Base-by-base conservation (phyloP, 192 early-diverging fungal species). In the Jimgerdemannia lactiflua region DNA sequence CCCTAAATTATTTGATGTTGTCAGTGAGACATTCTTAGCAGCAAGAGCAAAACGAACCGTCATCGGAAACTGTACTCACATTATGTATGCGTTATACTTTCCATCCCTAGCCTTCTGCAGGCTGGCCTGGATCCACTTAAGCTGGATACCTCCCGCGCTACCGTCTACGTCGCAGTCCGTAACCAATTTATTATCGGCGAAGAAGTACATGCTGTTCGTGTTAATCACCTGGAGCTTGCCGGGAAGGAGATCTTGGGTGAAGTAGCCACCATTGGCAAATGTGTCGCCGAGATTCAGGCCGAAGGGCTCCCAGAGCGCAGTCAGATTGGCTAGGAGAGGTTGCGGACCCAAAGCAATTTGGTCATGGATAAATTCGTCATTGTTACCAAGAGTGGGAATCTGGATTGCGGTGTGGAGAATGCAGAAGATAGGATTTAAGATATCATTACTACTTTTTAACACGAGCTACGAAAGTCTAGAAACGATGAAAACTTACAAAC, bases 331-430 rank as follows among this genome's bases (percentile, higher is more conserved):
- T 10, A 78, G 67, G 3, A 80, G 42, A 4, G 71, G 67, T 14
- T 77, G 75, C 3, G 17, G n/a, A 11, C 76, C 74, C 6, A 42
- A 10, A 0, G 20, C 65, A 43, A 83, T 59, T 39, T 70, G 49
- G 63, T 85, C 76, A 64, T 85, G 79, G 2, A 65, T 49, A 10
- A 69, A 77, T 10, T 69, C 70, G 73, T 84, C 83, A 42, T 82
- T 79, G 65, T 84, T 84, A 20, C 83, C 83, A 67, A 84, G 71
- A 4, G 78, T 78, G 19, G 80, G 80, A 11, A 82, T 49, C 77
- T 83, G 67, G 59, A 49, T 29, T 29, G 29, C 29, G 29, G 29
- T 29, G 29, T 29, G 29, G 29, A 29, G 29, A 29, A 29, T 29
- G 29, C 29, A 29, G 29, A 19, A 29, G 39, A 14, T 65, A 63